Conservation (phyloP, 1,284 basidiomycete species). For the Trametes sp. region DNA sequence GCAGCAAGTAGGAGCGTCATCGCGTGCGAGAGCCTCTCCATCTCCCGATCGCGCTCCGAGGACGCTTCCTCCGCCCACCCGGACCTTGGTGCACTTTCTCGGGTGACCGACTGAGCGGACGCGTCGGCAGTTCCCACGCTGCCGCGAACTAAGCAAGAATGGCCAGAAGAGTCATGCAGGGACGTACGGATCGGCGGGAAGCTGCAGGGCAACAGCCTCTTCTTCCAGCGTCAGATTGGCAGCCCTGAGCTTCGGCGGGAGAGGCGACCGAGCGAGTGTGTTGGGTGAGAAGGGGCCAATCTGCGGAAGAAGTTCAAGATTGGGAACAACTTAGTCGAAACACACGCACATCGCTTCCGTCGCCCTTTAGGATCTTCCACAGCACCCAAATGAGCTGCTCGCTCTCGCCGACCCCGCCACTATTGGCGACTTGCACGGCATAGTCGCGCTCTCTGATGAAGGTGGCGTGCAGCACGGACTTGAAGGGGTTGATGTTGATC, state of each 20-base stretch:
- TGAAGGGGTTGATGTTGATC: constrained; percentile 80
- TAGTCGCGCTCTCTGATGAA: constrained; percentile 70
- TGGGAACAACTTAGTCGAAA: not conserved
- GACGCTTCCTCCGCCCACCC: constrained; percentile 36
- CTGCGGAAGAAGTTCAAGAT: constrained; percentile 44
- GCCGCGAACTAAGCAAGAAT: not conserved
- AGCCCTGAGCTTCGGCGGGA: constrained; percentile 75
- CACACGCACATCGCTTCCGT: constrained; percentile 74
- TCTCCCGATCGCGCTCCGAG: constrained; percentile 48
- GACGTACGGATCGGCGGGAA: constrained; percentile 44
- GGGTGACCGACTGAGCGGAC: not conserved
- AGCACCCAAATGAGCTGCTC: constrained; percentile 84
- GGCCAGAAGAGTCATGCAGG: not conserved
- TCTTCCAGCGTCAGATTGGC: constrained; percentile 71
- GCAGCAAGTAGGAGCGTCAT: constrained; percentile 72
- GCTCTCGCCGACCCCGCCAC: constrained; percentile 63
- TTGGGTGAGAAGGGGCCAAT: constrained; percentile 80
- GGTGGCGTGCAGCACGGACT: constrained; percentile 67
- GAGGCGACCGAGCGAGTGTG: constrained; percentile 69
- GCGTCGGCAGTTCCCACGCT: constrained; percentile 11
- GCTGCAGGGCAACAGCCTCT: constrained; percentile 52
- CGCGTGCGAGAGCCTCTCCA: constrained; percentile 54
- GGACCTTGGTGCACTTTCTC: constrained; percentile 8
- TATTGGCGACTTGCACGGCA: constrained; percentile 57
- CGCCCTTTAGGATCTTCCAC: constrained; percentile 82